A percentile compares a stretch with the other conserved stretches of the same genome.
phyloP scores from a whole-genome alignment of 2,329 filamentous ascomycete species.

The Pyrenochaeta sp. region DNA sequence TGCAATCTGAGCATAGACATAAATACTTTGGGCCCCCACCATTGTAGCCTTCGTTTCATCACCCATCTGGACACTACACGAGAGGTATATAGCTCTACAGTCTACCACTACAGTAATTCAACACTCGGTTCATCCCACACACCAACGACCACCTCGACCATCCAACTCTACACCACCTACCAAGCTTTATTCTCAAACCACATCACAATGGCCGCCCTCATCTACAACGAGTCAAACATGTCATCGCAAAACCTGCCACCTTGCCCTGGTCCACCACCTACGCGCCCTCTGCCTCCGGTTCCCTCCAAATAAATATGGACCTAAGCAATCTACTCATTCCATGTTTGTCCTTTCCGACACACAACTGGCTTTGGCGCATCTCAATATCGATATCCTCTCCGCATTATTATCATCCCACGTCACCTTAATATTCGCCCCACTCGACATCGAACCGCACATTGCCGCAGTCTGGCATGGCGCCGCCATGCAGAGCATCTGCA shows the following conservation, averaged over 20 bases:
- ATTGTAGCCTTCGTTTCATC: slow-evolving; percentile 45
- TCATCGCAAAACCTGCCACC: slow-evolving; percentile 55
- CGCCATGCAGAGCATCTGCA: slow-evolving; percentile 36
- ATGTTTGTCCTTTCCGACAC: slow-evolving; percentile 27
- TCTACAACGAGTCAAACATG: slow-evolving; percentile 51
- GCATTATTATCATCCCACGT: slow-evolving; percentile 19
- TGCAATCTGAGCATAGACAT: slow-evolving; percentile 50
- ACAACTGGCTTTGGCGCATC: slow-evolving; percentile 37
- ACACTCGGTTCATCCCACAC: slow-evolving; percentile 17
- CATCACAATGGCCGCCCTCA: slow-evolving; percentile 43
- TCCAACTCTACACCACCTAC: slow-evolving; percentile 15
- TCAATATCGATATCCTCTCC: slow-evolving; percentile 29
- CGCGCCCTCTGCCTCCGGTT: slow-evolving; percentile 56
- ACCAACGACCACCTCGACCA: slow-evolving; percentile 14
- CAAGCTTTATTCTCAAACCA: slow-evolving; percentile 12
- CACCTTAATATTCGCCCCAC: slow-evolving; percentile 27
- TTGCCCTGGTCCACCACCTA: slow-evolving; percentile 59
- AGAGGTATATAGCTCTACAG: slow-evolving; percentile 27
- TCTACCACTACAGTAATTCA: slow-evolving; percentile 19
- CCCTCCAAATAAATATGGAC: slow-evolving; percentile 51
- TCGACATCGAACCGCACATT: slow-evolving; percentile 26
- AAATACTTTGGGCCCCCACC: slow-evolving; percentile 49
- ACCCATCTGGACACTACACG: slow-evolving; percentile 33
- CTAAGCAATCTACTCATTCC: slow-evolving; percentile 1
- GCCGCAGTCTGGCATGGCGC: slow-evolving; percentile 26